phyloP scores from a whole-genome alignment of 2,329 filamentous ascomycete genomes.

The Lecanicillium sp. region DNA sequence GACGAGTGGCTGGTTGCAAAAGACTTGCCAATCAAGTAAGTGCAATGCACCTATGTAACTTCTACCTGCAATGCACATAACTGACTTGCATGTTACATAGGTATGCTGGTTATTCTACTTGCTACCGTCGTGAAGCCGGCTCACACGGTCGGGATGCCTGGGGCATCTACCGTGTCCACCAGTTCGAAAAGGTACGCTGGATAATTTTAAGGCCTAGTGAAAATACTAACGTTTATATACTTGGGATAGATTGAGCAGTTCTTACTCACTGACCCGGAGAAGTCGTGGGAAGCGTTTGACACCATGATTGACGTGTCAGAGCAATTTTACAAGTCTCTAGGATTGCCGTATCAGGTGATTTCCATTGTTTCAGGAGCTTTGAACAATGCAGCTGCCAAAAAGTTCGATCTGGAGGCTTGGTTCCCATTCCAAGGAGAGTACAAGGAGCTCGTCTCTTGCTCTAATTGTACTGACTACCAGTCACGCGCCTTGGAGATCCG shows the following conservation, averaged over 20 bases:
- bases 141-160: constrained; percentile 82
- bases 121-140: constrained; percentile 92
- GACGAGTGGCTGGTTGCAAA: constrained; percentile 85
- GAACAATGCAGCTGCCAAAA: constrained; percentile 72
- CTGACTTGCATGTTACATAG: constrained; percentile 41
- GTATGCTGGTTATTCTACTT: constrained; percentile 87
- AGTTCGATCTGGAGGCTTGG: constrained; percentile 94
- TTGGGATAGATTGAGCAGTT: constrained; percentile 60
- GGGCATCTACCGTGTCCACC: constrained; percentile 96
- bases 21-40: constrained; percentile 78
- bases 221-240: constrained; percentile 5
- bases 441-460: constrained; percentile 96
- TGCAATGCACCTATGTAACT: not conserved
- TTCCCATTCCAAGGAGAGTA: constrained; percentile 96
- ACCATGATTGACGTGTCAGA: constrained; percentile 87
- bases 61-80: not conserved
- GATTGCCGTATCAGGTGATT: constrained; percentile 84
- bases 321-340: constrained; percentile 88
- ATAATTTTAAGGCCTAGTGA: too few species aligned
- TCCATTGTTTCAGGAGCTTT: constrained; percentile 93
- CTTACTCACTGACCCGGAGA: constrained; percentile 73
- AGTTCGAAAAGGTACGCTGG: constrained; percentile 75
- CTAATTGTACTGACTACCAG: constrained; percentile 98
- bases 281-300: constrained; percentile 90
- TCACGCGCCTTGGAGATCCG: constrained; percentile 88